A percentile compares a stretch with the other conserved stretches of the same genome.
Conservation (phyloP, 176 grass and related monocot genomes). For the Lolium perenne region DNA sequence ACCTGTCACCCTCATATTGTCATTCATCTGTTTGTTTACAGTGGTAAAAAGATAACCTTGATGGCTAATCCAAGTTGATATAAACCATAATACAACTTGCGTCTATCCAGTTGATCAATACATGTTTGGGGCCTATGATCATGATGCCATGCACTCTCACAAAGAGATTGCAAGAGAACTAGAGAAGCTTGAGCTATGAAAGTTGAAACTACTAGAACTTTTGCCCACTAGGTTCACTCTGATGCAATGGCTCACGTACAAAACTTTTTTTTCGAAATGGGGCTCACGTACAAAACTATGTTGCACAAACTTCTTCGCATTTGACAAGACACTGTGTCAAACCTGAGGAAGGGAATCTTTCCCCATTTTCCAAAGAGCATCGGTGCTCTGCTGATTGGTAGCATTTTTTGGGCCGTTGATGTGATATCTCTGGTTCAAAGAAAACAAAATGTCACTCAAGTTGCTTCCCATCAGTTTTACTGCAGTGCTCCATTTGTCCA, state of each 20-base stretch:
- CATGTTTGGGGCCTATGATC: conserved; percentile 6
- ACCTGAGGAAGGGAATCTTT: conserved; percentile 40
- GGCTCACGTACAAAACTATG: not conserved
- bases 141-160: not conserved
- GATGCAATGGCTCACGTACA: conserved; percentile 1
- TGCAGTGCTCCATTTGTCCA: not conserved
- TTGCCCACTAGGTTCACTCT: not conserved
- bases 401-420: conserved; percentile 9
- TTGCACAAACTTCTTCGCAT: not conserved
- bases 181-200: not conserved
- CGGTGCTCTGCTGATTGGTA: not conserved
- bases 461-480: conserved; percentile 19
- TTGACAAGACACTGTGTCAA: conserved; percentile 23
- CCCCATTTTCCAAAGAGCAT: conserved; percentile 35
- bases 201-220: not conserved
- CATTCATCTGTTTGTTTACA: conserved; percentile 39
- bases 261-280: not conserved
- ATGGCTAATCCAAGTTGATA: not conserved
- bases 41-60: not conserved
- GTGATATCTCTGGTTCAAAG: conserved; percentile 9
- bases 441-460: not conserved
- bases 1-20: conserved; percentile 23
- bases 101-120: not conserved
- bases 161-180: not conserved
- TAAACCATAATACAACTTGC: conserved; percentile 10